Conservation (phyloP, 805 yeast genomes). For the Starmerella tilneyi region DNA sequence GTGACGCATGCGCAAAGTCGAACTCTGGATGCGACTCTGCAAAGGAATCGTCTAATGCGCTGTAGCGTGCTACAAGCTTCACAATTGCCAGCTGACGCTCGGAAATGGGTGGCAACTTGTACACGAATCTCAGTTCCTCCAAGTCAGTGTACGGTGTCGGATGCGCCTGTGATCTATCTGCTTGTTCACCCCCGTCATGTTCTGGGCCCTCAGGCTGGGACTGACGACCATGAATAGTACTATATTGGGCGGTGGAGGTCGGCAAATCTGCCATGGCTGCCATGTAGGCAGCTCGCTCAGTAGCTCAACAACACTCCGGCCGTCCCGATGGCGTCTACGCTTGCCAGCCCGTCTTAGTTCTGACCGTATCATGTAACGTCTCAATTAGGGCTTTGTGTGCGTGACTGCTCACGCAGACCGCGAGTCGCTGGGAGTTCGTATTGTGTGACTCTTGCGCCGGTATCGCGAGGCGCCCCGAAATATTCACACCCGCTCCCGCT, state of each 20-base stretch:
- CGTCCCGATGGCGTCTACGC: too few relatives aligned
- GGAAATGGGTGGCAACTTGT: conserved; percentile 37
- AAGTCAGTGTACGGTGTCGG: not conserved
- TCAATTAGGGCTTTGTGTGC: conserved; percentile 2
- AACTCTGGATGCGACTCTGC: conserved; percentile 40
- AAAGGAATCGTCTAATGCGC: conserved; percentile 48
- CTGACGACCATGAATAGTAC: too few relatives aligned
- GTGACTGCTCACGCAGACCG: not conserved
- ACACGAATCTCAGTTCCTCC: conserved; percentile 12
- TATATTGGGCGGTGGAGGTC: too few relatives aligned
- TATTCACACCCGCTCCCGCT: not conserved
- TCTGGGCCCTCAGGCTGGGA: too few relatives aligned
- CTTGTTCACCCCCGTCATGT: too few relatives aligned
- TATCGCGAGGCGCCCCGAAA: conserved; percentile 1
- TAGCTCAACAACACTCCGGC: too few relatives aligned
- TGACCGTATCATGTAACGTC: too few relatives aligned
- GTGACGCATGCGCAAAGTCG: conserved; percentile 51
- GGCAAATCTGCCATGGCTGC: too few relatives aligned
- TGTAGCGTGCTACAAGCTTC: conserved; percentile 60
- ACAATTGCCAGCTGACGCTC: conserved; percentile 56
- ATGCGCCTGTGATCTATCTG: too few relatives aligned
- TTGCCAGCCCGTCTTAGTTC: too few relatives aligned
- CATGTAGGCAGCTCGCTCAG: too few relatives aligned
- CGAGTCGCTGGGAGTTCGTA: not conserved
- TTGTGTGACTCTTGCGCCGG: conserved; percentile 6